These are phyloP conservation scores for Trametes hirsuta DNA, from an alignment of 1,284 basidiomycete genomes.

Conservation along the genomic window DNA sequence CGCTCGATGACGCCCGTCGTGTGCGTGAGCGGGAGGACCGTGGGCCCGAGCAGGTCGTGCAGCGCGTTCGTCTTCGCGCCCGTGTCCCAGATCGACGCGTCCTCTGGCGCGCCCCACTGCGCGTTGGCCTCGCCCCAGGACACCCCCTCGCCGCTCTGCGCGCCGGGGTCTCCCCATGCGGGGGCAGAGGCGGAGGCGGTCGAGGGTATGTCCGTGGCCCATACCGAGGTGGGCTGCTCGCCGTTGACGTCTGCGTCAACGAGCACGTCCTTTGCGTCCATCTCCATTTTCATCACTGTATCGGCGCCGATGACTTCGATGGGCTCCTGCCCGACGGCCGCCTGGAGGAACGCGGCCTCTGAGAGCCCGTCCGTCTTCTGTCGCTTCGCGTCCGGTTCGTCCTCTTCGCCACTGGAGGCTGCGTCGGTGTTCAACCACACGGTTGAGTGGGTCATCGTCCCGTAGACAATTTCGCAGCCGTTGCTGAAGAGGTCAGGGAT, in stretches of 20 bases:
- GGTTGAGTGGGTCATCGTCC: conserved; percentile 38
- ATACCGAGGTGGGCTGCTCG: conserved; percentile 2
- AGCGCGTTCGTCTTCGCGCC: conserved; percentile 34
- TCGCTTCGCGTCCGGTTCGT: conserved; percentile 31
- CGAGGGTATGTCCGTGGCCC: background rate
- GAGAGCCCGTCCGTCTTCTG: conserved; percentile 24
- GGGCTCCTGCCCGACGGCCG: conserved; percentile 14
- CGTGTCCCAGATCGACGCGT: conserved; percentile 24
- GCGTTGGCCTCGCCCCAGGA: conserved; percentile 11
- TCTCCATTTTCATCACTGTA: conserved; percentile 20
- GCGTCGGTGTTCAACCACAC: conserved; percentile 14
- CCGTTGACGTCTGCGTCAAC: conserved; percentile 18
- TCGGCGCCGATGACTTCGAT: conserved; percentile 30
- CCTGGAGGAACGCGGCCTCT: conserved; percentile 16
- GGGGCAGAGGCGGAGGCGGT: conserved; percentile 11
- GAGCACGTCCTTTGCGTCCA: conserved; percentile 20
- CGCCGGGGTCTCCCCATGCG: background rate
- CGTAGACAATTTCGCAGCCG: conserved; percentile 52
- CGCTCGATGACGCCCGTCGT: conserved; percentile 53
- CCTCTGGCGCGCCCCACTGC: conserved; percentile 12
- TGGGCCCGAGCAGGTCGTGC: conserved; percentile 47
- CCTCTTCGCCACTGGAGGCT: conserved; percentile 1
- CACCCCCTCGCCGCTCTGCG: background rate
- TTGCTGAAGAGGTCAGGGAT: conserved; percentile 59
- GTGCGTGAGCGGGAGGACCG: conserved; percentile 49